Conservation (phyloP, 2,329 filamentous ascomycete genomes). For the Talaromyces verruculosus region DNA sequence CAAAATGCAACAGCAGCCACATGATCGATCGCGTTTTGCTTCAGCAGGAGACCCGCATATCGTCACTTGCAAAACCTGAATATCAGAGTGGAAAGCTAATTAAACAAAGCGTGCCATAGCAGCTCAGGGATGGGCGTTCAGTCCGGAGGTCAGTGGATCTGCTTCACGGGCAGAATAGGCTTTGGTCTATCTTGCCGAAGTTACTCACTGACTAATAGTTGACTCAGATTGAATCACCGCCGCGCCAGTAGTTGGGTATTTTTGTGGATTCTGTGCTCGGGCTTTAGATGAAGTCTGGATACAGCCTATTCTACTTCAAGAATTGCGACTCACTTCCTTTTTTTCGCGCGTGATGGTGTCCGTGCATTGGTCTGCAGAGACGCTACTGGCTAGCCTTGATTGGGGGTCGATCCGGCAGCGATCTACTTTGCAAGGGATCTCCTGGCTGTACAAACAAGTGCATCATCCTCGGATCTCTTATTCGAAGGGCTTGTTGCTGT, state of each 20-base stretch:
- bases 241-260: neutral
- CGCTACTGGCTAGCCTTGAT: conserved; percentile 13
- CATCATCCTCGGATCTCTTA: conserved; percentile 6
- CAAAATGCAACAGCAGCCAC: conserved; percentile 23
- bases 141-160: conserved; percentile 17
- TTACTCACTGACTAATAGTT: conserved; percentile 18
- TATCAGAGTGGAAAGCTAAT: neutral
- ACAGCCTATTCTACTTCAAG: conserved; percentile 3
- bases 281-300: conserved; percentile 13
- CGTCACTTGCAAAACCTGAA: conserved; percentile 11
- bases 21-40: conserved; percentile 21
- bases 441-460: neutral
- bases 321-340: conserved; percentile 13
- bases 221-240: conserved; percentile 9
- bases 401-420: conserved; percentile 16
- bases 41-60: conserved; percentile 11
- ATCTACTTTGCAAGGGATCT: conserved; percentile 11
- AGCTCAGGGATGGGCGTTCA: conserved; percentile 12
- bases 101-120: conserved; percentile 6
- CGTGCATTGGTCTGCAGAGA: conserved; percentile 19
- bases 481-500: neutral
- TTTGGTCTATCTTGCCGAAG: conserved; percentile 12
- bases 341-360: conserved; percentile 22
- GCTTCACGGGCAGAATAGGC: conserved; percentile 2
- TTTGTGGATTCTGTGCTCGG: conserved; percentile 14